Conservation (phyloP, 768 basidiomycete species). For the Polyporus arcularius region DNA sequence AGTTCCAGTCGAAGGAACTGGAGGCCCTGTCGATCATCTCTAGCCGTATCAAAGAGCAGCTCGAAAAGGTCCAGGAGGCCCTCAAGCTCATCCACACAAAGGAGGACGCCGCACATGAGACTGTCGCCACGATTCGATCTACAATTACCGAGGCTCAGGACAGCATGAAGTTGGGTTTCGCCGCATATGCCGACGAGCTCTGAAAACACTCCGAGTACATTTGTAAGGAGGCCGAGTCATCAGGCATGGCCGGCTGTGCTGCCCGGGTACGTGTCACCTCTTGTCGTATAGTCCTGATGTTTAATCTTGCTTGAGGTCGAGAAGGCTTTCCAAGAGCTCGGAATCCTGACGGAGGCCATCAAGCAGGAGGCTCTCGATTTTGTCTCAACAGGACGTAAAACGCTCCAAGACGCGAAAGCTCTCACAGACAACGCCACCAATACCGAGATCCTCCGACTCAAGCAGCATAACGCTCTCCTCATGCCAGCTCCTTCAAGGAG, state of each 20-base stretch:
- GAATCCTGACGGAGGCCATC: conserved; percentile 59
- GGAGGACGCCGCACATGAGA: conserved; percentile 55
- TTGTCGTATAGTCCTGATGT: not conserved
- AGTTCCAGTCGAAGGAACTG: conserved; percentile 56
- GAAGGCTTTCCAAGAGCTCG: conserved; percentile 57
- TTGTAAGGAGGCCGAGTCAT: conserved; percentile 47
- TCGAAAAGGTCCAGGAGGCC: conserved; percentile 53
- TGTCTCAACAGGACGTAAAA: conserved; percentile 53
- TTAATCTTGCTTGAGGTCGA: conserved; percentile 42
- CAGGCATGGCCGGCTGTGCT: conserved; percentile 47
- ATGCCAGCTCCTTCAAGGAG: conserved; percentile 58
- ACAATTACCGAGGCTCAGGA: conserved; percentile 55
- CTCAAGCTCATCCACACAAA: conserved; percentile 57
- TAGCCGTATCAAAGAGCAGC: no score
- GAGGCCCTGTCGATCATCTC: conserved; percentile 53
- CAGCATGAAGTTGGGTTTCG: conserved; percentile 51
- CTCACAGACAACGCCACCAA: conserved; percentile 48
- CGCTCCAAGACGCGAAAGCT: conserved; percentile 49
- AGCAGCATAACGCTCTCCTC: conserved; percentile 70
- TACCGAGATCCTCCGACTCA: conserved; percentile 60
- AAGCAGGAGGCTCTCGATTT: conserved; percentile 59
- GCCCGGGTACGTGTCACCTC: conserved; percentile 35
- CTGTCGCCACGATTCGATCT: conserved; percentile 47
- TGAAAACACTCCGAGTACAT: conserved; percentile 48
- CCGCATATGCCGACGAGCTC: conserved; percentile 55